Conservation (phyloP, 495 filamentous ascomycete species). For the Amphirosellinia nigrospora region DNA sequence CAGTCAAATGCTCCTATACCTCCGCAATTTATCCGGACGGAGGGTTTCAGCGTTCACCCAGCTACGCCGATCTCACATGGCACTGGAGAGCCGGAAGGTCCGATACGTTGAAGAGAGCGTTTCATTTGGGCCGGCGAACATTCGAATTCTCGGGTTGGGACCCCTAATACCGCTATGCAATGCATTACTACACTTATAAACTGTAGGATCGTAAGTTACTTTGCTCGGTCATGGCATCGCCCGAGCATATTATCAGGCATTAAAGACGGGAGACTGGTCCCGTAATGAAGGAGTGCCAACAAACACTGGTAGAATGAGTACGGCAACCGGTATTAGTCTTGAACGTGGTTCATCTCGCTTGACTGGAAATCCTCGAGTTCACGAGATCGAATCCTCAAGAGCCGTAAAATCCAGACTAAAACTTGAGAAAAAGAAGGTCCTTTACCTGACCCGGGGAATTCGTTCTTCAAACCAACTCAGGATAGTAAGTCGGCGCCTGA, state of each 20-base stretch:
- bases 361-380: neutral
- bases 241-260: neutral
- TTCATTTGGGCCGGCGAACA: neutral
- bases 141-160: neutral
- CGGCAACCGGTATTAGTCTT: neutral
- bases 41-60: neutral
- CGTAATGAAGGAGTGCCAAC: neutral
- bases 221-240: neutral
- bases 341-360: neutral
- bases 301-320: neutral
- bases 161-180: neutral
- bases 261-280: neutral
- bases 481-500: neutral
- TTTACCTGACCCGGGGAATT: neutral
- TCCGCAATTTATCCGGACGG: conserved; percentile 6
- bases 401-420: neutral
- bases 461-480: neutral
- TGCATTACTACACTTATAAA: neutral
- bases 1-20: neutral
- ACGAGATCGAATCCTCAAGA: neutral
- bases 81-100: neutral
- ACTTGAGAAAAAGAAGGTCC: neutral
- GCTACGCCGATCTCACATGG: conserved; percentile 2
- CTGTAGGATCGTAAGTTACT: neutral
- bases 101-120: neutral